Evolutionary conservation across 768 basidiomycete species (phyloP).

Genomic region (Lepiota brunneoincarnata): DNA sequence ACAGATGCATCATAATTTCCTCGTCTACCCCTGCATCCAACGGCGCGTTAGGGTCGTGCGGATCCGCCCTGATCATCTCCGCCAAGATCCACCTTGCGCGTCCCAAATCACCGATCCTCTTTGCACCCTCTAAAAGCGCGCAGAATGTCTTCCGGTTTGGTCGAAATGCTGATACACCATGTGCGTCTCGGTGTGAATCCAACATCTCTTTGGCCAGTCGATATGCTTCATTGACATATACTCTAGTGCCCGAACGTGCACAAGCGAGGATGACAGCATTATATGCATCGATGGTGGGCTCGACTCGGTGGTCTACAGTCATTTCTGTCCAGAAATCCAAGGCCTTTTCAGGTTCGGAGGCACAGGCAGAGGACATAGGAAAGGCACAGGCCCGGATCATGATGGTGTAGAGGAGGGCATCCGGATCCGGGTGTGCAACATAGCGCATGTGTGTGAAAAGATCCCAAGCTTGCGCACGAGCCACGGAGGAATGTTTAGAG

Average conservation of each 20-base stretch:
- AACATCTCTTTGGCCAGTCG: slow-evolving; percentile 86
- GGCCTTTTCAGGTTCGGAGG: slow-evolving; percentile 87
- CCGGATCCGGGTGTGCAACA: slow-evolving; percentile 83
- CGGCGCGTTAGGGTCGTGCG: slow-evolving; percentile 10
- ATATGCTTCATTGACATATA: slow-evolving; percentile 79
- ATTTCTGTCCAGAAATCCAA: slow-evolving; percentile 93
- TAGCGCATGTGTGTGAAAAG: slow-evolving; percentile 96
- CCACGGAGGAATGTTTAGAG: slow-evolving; percentile 43
- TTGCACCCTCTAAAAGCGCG: slow-evolving; percentile 88
- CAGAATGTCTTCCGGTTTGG: slow-evolving; percentile 73
- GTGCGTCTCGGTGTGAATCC: slow-evolving; percentile 68
- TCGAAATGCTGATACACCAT: slow-evolving; percentile 47
- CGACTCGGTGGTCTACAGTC: slow-evolving; percentile 65
- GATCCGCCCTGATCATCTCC: slow-evolving; percentile 58
- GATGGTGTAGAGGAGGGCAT: slow-evolving; percentile 64
- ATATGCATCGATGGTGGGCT: slow-evolving; percentile 69
- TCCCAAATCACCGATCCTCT: slow-evolving; percentile 78
- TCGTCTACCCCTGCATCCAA: slow-evolving; percentile 47
- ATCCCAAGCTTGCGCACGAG: slow-evolving; percentile 86
- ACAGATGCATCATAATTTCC: slow-evolving; percentile 76
- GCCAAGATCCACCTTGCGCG: slow-evolving; percentile 89
- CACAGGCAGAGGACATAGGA: slow-evolving; percentile 36
- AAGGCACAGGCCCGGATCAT: slow-evolving; percentile 90
- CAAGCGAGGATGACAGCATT: slow-evolving; percentile 83
- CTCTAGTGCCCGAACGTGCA: slow-evolving; percentile 57